phyloP scores from a whole-genome alignment of 2,329 filamentous ascomycete species.

The Ustilaginoidea virens region DNA sequence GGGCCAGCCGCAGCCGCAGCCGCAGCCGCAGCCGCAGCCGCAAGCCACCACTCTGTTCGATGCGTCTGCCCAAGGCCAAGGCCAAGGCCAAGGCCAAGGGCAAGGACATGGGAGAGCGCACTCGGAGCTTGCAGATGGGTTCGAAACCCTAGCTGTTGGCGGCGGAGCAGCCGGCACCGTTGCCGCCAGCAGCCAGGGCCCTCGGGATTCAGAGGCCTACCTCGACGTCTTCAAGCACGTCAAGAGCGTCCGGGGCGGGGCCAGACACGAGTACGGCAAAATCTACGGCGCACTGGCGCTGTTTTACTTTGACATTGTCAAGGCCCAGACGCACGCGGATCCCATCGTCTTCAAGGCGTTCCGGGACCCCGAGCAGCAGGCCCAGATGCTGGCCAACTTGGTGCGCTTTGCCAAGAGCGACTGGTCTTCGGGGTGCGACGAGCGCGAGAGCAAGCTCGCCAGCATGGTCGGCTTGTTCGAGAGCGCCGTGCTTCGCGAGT shows the following conservation, averaged over 20 bases:
- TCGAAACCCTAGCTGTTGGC: constrained; percentile 57
- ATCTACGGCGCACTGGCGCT: constrained; percentile 79
- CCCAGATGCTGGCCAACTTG: constrained; percentile 73
- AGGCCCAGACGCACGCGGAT: constrained; percentile 58
- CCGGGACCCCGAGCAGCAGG: constrained; percentile 77
- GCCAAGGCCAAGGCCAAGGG: constrained; percentile 44
- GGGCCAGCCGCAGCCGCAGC: too few relatives aligned
- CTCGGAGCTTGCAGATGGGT: constrained; percentile 43
- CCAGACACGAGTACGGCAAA: constrained; percentile 79
- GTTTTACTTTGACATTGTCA: constrained; percentile 72
- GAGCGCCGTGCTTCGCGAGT: constrained; percentile 77
- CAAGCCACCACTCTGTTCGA: constrained; percentile 52
- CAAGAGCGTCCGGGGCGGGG: constrained; percentile 68
- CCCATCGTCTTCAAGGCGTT: constrained; percentile 78
- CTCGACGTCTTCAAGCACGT: constrained; percentile 55
- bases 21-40: constrained; percentile 7
- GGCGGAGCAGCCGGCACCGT: constrained; percentile 6
- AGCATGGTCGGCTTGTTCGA: constrained; percentile 75
- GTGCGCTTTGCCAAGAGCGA: constrained; percentile 68
- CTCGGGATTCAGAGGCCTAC: constrained; percentile 45
- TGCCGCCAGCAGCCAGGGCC: constrained; percentile 14
- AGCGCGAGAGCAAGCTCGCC: constrained; percentile 56
- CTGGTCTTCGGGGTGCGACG: constrained; percentile 56
- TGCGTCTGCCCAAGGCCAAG: constrained; percentile 50
- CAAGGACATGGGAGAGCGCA: constrained; percentile 30